Evolutionary conservation across 192 early-diverging fungal genomes (phyloP).

Genomic region (Haplosporangium gracile): DNA sequence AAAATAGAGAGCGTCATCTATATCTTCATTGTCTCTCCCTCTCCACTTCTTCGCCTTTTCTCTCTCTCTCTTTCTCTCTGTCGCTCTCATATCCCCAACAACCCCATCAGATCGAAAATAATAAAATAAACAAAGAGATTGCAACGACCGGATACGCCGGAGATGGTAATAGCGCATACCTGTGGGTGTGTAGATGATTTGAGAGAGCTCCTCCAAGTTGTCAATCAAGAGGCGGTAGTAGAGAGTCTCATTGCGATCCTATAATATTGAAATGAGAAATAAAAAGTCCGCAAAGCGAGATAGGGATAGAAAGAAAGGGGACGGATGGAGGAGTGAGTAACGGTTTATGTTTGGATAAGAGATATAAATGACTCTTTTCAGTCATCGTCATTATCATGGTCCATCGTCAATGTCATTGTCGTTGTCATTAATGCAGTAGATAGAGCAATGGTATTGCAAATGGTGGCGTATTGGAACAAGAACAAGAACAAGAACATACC

Average conservation of each 20-base stretch:
- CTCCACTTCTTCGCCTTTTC: no score
- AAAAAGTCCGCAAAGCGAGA: neutral
- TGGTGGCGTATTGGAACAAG: neutral
- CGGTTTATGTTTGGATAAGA: neutral
- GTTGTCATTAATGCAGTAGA: neutral
- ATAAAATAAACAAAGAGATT: neutral
- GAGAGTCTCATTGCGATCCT: conserved; percentile 67
- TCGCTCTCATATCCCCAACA: neutral
- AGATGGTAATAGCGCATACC: conserved; percentile 45
- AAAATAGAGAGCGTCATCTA: conserved; percentile 12
- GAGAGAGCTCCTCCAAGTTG: conserved; percentile 64
- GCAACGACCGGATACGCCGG: neutral
- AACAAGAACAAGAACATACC: conserved; percentile 10
- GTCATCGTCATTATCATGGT: conserved; percentile 10
- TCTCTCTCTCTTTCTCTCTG: neutral
- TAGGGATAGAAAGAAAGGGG: neutral
- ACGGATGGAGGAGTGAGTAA: neutral
- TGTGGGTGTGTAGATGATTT: conserved; percentile 68
- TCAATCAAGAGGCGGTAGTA: conserved; percentile 67
- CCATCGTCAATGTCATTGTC: neutral
- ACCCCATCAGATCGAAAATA: conserved; percentile 25
- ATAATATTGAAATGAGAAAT: neutral
- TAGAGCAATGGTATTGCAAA: neutral
- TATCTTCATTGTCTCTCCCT: neutral
- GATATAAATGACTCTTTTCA: conserved; percentile 29